Base-by-base conservation (phyloP, 2,329 filamentous ascomycete species). In the Lizonia empirigonia region DNA sequence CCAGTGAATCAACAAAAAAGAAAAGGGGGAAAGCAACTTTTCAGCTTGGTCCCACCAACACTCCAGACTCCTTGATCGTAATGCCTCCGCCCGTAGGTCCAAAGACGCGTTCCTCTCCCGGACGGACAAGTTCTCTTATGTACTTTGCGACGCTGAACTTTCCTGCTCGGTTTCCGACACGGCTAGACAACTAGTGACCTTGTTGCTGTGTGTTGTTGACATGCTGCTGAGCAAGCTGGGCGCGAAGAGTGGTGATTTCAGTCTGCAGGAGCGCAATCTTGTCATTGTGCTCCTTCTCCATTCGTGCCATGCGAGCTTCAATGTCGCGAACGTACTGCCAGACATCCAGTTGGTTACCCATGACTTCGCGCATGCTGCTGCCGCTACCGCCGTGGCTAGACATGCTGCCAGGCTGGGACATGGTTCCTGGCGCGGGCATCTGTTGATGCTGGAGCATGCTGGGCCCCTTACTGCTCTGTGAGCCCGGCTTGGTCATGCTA, bases 291-390 rank as follows among this genome's bases (percentile, higher is more conserved):
- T 80, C 78, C 59, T 79, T 76, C 50, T 76, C 73, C 71, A 77
- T 77, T 20, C 73, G 63, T 15, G 70, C 68, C 68, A 80, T 76
- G 15, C 75, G 70, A 26, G 64, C 82, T 65, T 93, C 89, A 40
- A 93, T 77, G 15, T 80, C 81, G 49, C 90, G 85, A 26, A 92
- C 83, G 63, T 91, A 91, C 4, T 80, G 76, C 87, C 87, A 91
- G 7, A 92, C 76, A 33, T 85, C 85, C 22, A 68, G 53, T 12
- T 67, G 63, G 22, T 56, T 84, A 75, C 44, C 84, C 69, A 90
- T 87, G 53, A 90, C 79, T 61, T 90, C 90, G 55, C 83, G 83
- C 58, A 83, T 84, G 64, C 83, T 86, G 53, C 82, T 83, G 13
- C 77, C 80, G 39, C 81, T 84, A 40, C 80, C 82, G 16, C 81